Evolutionary conservation across 306 rosid species (phyloP).

Genomic region (Prinsepia uniflora): DNA sequence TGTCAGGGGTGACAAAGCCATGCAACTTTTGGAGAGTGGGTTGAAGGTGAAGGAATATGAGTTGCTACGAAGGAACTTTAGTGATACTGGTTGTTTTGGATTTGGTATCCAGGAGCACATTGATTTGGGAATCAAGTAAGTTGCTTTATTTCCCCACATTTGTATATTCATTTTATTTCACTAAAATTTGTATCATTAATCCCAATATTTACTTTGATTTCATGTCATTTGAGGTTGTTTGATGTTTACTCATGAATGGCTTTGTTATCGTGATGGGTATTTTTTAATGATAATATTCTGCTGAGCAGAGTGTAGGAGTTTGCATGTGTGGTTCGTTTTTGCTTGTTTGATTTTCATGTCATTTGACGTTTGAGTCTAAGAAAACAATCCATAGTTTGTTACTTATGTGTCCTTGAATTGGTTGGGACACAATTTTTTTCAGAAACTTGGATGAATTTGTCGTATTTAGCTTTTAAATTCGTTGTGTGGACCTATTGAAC

Average conservation of each 20-base stretch:
- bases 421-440: neutral
- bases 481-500: neutral
- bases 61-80: slow-evolving; percentile 70
- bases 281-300: neutral
- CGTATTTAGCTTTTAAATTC: neutral
- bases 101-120: slow-evolving; percentile 91
- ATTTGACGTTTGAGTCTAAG: neutral
- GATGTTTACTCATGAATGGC: neutral
- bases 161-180: neutral
- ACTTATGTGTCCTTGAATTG: neutral
- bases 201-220: neutral
- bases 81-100: slow-evolving; percentile 82
- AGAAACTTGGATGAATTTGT: neutral
- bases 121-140: slow-evolving; percentile 83
- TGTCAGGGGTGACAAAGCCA: slow-evolving; percentile 84
- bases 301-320: neutral
- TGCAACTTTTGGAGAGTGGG: slow-evolving; percentile 85
- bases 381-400: neutral
- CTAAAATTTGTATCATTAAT: neutral
- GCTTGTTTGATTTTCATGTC: neutral
- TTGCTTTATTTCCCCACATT: neutral
- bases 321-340: neutral
- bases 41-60: slow-evolving; percentile 81
- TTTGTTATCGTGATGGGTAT: neutral
- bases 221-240: neutral